Evolutionary conservation across 805 yeast species (phyloP), one percentile per base, ranked within the genome.

Genomic region (Teunomyces pallodes): DNA sequence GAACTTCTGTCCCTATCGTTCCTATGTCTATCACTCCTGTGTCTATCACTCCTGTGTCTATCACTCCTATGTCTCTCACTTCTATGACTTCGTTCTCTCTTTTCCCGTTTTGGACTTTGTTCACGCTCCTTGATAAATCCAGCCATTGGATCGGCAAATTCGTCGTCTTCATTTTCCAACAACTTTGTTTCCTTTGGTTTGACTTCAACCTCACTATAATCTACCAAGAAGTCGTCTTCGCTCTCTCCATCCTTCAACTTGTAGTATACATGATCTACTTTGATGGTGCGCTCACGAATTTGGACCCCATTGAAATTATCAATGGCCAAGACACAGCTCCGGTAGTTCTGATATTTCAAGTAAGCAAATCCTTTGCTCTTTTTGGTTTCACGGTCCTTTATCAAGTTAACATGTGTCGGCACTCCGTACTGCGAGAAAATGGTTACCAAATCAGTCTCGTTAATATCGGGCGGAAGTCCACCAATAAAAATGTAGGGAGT

Each of bases 401-500:
- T 77, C 45, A 91, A 69, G 45, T 84, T 81, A 31, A 92, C 61
- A 55, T 86, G 87, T 0, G 86, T 85, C 0, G 97, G 97, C 14
- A 83, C 77, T 0, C 98, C 98, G 64, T 80, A 92, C 60, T 92
- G 97, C 1, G 96, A 86, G 62, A 92, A 92, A 29, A 91, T 80
- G 0, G 82, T 77, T 5, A 90, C 58, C 0, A 92, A 64, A 61
- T 92, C 97, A 42, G 83, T 82, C 60, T 90, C 96, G 7, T 81
- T 81, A 26, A 90, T 62, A 29, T 80, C 80, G 12, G 59, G 66
- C 8, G 90, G 84, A 9, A 92, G 63, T 3, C 84, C 81, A 0
- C 96, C 92, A n/a, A 92, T 82, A 58, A 74, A 87, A 0, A 91
- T 73, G 60, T 84, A 90, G 1, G 92, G 83, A 0, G 92, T 79